Conservation (phyloP, 1,284 basidiomycete genomes). For the Psilocybe mexicana region DNA sequence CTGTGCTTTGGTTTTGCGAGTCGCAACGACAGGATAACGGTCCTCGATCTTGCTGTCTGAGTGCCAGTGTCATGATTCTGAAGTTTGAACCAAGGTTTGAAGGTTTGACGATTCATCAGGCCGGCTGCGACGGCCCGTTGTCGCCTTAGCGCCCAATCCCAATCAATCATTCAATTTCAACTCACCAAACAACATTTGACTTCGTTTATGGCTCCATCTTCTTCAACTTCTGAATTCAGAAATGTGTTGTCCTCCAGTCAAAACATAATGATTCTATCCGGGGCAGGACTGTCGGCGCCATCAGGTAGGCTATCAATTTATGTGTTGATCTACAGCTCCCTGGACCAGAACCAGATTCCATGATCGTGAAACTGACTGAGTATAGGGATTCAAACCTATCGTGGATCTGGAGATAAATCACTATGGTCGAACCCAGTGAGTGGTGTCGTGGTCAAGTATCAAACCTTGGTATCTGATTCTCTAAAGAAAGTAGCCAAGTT, state of each 20-base stretch:
- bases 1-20: too few relatives aligned
- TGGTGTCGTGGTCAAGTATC: neutral
- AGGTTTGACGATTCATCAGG: too few relatives aligned
- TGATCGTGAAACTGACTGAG: neutral
- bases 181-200: neutral
- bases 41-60: too few relatives aligned
- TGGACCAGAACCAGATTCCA: neutral
- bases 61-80: too few relatives aligned
- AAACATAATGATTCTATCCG: conserved; percentile 54
- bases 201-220: conserved; percentile 21
- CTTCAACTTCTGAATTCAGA: conserved; percentile 29
- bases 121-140: too few relatives aligned
- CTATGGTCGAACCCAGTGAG: conserved; percentile 27
- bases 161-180: too few relatives aligned
- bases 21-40: too few relatives aligned
- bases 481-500: conserved; percentile 45
- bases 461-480: neutral
- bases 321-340: neutral
- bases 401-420: conserved; percentile 36
- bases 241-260: conserved; percentile 32
- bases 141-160: too few relatives aligned
- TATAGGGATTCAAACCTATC: conserved; percentile 61
- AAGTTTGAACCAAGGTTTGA: too few relatives aligned
- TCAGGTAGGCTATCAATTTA: conserved; percentile 40
- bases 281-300: conserved; percentile 60